Percentiles rank a stretch among this genome's conserved stretches.
These are phyloP conservation scores for Chlorokybus atmophyticus DNA, from an alignment of 139 green algal genomes.

Conservation along the genomic window DNA sequence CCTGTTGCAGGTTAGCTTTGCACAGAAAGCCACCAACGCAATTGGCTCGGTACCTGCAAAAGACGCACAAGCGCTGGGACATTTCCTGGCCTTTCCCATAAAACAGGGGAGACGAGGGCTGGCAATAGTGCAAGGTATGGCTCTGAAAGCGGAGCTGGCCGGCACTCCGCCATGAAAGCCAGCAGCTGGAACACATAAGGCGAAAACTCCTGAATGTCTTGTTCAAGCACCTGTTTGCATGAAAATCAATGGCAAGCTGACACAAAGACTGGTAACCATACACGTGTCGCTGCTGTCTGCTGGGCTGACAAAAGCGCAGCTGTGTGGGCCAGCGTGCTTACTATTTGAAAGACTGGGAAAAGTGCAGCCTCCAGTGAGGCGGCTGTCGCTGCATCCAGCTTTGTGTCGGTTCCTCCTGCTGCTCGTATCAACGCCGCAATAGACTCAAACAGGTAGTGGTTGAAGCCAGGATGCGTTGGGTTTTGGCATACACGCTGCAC, in stretches of 20 bases:
- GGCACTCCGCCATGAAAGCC: conserved; percentile 62
- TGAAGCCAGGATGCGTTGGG: conserved; percentile 85
- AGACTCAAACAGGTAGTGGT: conserved; percentile 95
- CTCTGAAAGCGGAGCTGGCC: conserved; percentile 36
- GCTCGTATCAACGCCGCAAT: conserved; percentile 71
- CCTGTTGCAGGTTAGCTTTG: background rate
- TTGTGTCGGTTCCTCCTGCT: conserved; percentile 9
- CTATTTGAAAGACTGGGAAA: conserved; percentile 85
- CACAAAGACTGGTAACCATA: too few relatives aligned
- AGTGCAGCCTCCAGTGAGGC: conserved; percentile 49
- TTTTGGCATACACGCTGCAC: conserved; percentile 93
- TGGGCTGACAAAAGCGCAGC: too few relatives aligned
- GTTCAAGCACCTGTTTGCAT: conserved; percentile 37
- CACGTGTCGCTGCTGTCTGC: too few relatives aligned
- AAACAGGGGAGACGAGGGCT: conserved; percentile 61
- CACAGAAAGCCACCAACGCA: conserved; percentile 3
- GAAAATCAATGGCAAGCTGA: too few relatives aligned
- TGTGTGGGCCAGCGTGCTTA: too few relatives aligned
- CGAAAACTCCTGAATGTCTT: conserved; percentile 63
- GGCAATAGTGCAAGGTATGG: conserved; percentile 75
- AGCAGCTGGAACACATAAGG: conserved; percentile 55
- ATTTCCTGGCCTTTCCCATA: conserved; percentile 88
- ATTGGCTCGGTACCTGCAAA: conserved; percentile 57
- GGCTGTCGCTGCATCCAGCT: conserved; percentile 1
- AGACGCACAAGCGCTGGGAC: conserved; percentile 81